Base-by-base conservation (phyloP, 306 rosid genomes). In the Cercis canadensis region DNA sequence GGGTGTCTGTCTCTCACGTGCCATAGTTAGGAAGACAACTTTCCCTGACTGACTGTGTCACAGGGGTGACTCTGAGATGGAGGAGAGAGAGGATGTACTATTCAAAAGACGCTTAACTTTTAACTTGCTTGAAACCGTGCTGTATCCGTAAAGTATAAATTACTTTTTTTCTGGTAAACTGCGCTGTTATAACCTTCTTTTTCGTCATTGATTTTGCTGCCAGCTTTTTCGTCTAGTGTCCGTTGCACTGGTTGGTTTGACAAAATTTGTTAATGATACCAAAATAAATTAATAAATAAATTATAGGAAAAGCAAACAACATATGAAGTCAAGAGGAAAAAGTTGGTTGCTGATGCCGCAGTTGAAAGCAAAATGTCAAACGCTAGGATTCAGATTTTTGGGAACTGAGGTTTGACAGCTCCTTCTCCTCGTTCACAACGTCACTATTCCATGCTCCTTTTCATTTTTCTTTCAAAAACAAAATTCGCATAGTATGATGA, bases 351-450 rank as follows among this genome's bases (percentile, higher is more conserved):
- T 60, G 85, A 84, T 70, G 82, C 77, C 75, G 74, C 77, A 78
- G 86, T 75, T 82, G 86, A 81, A 86, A 87, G 98, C 95, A 92
- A 92, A 86, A 92, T 88, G 98, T 89, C 98, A 92, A 88, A 88
- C 90, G 4, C 96, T 77, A 86, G 76, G 81, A 65, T 76, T 82
- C 80, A 72, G 34, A 56, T 71, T 84, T 83, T 80, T 71, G 73
- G 78, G 83, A 80, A 78, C 84, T 56, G 75, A 69, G 78, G 71
- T 80, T 84, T 75, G 95, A 80, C 86, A 86, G 85, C 87, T 62
- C 69, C 63, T 50, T 67, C 78, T 68, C 87, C 83, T 84, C 78
- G 87, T 79, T 79, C 75, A 49, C 67, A 0, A 71, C 79, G 66
- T 59, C 57, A 16, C 44, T 11, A 31, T 53, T 59, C 29, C 29